These are phyloP conservation scores for Paraphoma sp. DNA, from an alignment of 2,329 filamentous ascomycete species.

Conservation along the genomic window DNA sequence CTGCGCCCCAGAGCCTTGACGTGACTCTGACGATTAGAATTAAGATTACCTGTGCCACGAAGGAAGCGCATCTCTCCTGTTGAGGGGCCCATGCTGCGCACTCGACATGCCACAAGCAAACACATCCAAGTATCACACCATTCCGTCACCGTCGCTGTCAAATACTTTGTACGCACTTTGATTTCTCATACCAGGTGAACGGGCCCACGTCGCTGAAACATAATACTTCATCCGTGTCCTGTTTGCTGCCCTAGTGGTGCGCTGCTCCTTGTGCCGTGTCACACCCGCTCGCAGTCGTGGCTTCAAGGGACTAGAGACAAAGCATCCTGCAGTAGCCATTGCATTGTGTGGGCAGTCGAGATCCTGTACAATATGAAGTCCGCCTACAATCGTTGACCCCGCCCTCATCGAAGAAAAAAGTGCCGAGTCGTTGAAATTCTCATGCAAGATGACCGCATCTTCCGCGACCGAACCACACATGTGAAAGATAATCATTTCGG, in stretches of 20 bases:
- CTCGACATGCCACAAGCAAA: neutral
- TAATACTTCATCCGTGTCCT: neutral
- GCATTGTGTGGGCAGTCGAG: neutral
- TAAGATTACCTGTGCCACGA: constrained; percentile 3
- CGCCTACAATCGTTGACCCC: constrained; percentile 1
- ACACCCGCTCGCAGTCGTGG: constrained; percentile 5
- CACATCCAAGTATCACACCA: neutral
- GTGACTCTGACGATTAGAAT: constrained; percentile 10
- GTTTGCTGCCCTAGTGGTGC: neutral
- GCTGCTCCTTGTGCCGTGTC: constrained; percentile 4
- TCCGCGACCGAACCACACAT: constrained; percentile 18
- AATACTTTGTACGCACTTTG: constrained; percentile 2
- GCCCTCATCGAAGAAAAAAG: constrained; percentile 12
- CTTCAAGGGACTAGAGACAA: neutral
- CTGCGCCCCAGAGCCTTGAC: constrained; percentile 18
- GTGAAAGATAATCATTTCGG: constrained; percentile 15
- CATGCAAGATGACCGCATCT: constrained; percentile 32
- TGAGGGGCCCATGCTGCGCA: neutral
- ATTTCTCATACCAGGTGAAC: constrained; percentile 19
- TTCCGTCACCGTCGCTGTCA: neutral
- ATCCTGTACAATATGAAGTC: neutral
- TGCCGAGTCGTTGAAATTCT: constrained; percentile 13
- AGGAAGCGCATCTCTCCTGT: neutral
- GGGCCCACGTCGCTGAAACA: constrained; percentile 15
- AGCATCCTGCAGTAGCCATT: neutral